Evolutionary conservation across 169 alveolate species (phyloP), one percentile per base, ranked within the genome.

Genomic region (Cryptosporidium parvum): DNA sequence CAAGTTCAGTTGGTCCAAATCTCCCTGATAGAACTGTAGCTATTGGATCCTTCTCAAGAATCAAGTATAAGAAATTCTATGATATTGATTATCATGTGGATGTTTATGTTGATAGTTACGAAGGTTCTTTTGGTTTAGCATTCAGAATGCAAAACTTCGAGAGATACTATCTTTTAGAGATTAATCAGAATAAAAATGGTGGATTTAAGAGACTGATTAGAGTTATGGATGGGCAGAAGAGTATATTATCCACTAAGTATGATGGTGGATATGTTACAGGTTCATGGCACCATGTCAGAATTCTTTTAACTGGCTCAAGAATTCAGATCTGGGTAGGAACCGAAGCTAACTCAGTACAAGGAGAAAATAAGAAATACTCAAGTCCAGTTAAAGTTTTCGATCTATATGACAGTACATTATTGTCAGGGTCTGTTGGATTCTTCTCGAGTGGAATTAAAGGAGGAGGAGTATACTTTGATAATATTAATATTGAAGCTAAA

Each of bases 141-240:
- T 94, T 94, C 85, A 93, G 94, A 53, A 92, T 93, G 93, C 86
- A 86, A 68, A 95, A 94, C 69, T 89, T 86, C 73, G 92, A 80
- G 35, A 94, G 93, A 85, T 92, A 91, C 87, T 94, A 91, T 75
- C 91, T 94, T 80, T 86, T 94, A 69, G 96, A 94, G 75, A 68
- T 94, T 75, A 92, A 69, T 52, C 94, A 94, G 45, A 91, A 69
- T 70, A 68, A 68, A 62, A 68, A 84, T 45, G 96, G 96, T 48
- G 96, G 95, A 42, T 93, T 73, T 84, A 96, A 96, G 84, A 80
- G 98, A 67, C 91, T 96, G 37, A 71, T 96, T 51, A 85, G 97
- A 44, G 93, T 96, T 67, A 92, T 92, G 51, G 95, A 96, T 69
- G 97, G 97, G 18, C 94, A 75, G 21, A 95, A 96, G 31, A 92